These are phyloP conservation scores for Fabrea salina DNA, from an alignment of 169 alveolate genomes.

Conservation along the genomic window DNA sequence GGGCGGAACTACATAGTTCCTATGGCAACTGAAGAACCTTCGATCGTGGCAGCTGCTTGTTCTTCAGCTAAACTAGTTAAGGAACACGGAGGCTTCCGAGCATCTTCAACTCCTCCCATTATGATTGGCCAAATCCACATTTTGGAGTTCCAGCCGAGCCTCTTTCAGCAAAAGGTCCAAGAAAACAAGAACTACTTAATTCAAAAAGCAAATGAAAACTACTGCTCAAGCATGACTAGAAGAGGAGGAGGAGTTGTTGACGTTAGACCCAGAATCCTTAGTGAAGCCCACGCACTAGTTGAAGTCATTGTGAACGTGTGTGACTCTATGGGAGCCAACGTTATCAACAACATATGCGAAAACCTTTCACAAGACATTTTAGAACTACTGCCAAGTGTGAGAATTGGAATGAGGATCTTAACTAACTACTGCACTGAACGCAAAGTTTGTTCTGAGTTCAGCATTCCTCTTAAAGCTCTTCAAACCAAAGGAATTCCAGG, in stretches of 20 bases:
- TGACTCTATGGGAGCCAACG: constrained; percentile 87
- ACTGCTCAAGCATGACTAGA: constrained; percentile 70
- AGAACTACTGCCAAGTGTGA: constrained; percentile 48
- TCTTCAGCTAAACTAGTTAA: constrained; percentile 76
- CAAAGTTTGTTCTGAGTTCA: constrained; percentile 62
- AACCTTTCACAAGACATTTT: constrained; percentile 58
- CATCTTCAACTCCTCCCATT: constrained; percentile 67
- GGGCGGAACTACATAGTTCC: constrained; percentile 73
- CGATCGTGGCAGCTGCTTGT: constrained; percentile 86
- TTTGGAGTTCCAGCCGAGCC: constrained; percentile 47
- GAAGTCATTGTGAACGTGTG: constrained; percentile 77
- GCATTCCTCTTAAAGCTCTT: constrained; percentile 64
- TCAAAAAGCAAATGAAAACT: constrained; percentile 60
- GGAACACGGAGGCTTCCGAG: constrained; percentile 74
- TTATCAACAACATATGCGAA: constrained; percentile 78
- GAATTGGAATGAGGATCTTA: constrained; percentile 73
- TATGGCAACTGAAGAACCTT: constrained; percentile 88
- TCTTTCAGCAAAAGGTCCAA: constrained; percentile 44
- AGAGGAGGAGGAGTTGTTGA: constrained; percentile 90
- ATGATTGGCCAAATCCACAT: constrained; percentile 72
- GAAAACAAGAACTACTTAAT: constrained; percentile 61
- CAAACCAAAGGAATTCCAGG: constrained; percentile 71
- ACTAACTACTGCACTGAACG: constrained; percentile 78
- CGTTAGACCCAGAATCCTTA: constrained; percentile 51
- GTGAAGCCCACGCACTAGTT: constrained; percentile 48